Evolutionary conservation across 345 rosid species (phyloP).

Genomic region (Xanthoceras sorbifolium): DNA sequence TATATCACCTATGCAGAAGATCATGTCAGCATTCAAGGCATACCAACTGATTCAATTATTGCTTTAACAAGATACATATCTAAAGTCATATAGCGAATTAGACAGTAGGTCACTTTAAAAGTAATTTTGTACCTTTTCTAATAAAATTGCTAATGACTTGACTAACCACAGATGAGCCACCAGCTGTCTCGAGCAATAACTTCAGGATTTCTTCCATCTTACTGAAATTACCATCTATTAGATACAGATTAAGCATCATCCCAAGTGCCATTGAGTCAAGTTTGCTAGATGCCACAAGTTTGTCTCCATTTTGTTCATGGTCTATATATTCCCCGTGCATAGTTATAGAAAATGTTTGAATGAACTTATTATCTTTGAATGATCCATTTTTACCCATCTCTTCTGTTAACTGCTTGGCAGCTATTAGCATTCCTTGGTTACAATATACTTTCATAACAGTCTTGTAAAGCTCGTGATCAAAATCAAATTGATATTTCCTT

Average conservation of each 20-base stretch:
- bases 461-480: slow-evolving; percentile 62
- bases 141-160: slow-evolving; percentile 53
- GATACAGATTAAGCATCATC: slow-evolving; percentile 52
- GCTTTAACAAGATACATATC: not conserved
- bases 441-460: slow-evolving; percentile 56
- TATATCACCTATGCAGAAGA: slow-evolving; percentile 49
- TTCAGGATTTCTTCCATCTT: slow-evolving; percentile 48
- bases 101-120: not conserved
- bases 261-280: slow-evolving; percentile 57
- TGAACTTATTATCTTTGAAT: slow-evolving; percentile 49
- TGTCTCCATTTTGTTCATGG: slow-evolving; percentile 26
- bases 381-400: slow-evolving; percentile 45
- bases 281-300: slow-evolving; percentile 29
- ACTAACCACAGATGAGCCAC: slow-evolving; percentile 48
- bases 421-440: slow-evolving; percentile 63
- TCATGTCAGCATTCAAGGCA: slow-evolving; percentile 15
- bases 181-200: slow-evolving; percentile 48
- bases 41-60: not conserved
- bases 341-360: slow-evolving; percentile 51
- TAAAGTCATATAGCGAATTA: not conserved
- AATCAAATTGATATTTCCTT: slow-evolving; percentile 47
- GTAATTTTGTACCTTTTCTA: slow-evolving; percentile 49
- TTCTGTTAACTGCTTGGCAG: slow-evolving; percentile 46
- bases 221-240: slow-evolving; percentile 34
- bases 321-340: slow-evolving; percentile 32